phyloP scores from a whole-genome alignment of 768 basidiomycete genomes.

The Suillus clintonianus region DNA sequence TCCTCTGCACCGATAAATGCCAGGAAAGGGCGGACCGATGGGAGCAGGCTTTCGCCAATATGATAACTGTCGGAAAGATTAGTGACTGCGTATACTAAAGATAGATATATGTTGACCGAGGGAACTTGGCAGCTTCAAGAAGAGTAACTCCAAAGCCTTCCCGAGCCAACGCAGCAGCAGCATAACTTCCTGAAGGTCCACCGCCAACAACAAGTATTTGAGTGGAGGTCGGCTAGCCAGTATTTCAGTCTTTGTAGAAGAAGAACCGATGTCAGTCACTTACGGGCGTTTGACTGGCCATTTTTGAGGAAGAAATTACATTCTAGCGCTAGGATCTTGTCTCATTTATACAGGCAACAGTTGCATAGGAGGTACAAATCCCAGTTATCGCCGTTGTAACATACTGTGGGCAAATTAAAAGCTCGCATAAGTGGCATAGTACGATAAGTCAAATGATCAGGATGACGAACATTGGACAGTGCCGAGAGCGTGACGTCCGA shows the following conservation, averaged over 20 bases:
- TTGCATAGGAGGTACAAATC: too few relatives aligned
- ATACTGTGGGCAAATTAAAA: too few relatives aligned
- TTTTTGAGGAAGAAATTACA: too few relatives aligned
- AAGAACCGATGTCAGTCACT: too few relatives aligned
- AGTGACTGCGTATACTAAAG: not conserved
- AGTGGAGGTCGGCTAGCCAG: slow-evolving; percentile 1
- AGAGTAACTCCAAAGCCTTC: slow-evolving; percentile 57
- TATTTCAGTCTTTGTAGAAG: not conserved
- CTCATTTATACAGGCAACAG: too few relatives aligned
- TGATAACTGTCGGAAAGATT: slow-evolving; percentile 42
- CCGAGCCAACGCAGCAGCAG: slow-evolving; percentile 54
- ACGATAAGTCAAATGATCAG: too few relatives aligned
- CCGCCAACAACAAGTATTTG: slow-evolving; percentile 32
- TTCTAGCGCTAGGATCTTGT: too few relatives aligned
- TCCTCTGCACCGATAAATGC: slow-evolving; percentile 60
- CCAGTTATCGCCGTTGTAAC: too few relatives aligned
- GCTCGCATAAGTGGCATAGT: too few relatives aligned
- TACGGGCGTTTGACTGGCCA: too few relatives aligned
- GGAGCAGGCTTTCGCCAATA: slow-evolving; percentile 61
- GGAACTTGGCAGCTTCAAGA: slow-evolving; percentile 56
- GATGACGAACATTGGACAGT: too few relatives aligned
- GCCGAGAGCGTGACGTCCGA: too few relatives aligned
- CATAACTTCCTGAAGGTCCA: slow-evolving; percentile 59
- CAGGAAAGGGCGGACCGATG: slow-evolving; percentile 58
- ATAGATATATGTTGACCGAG: slow-evolving; percentile 49